phyloP scores from a whole-genome alignment of 2,329 filamentous ascomycete species.

The Didymella sp. region DNA sequence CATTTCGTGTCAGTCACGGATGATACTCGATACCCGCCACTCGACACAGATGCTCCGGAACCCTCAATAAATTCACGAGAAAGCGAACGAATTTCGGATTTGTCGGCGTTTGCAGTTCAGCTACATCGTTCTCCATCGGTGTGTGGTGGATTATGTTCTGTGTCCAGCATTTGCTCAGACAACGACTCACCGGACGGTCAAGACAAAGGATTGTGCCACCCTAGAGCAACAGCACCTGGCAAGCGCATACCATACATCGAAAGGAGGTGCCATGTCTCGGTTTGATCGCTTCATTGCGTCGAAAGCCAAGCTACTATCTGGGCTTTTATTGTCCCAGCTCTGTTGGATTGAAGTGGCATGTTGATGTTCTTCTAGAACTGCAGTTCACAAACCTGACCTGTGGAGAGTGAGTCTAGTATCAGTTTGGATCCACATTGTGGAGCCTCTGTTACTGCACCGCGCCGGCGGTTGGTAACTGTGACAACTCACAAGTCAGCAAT shows the following conservation, averaged over 20 bases:
- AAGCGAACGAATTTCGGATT: not conserved
- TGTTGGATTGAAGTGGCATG: constrained; percentile 14
- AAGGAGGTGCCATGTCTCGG: constrained; percentile 38
- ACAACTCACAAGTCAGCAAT: constrained; percentile 34
- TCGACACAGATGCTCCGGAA: not conserved
- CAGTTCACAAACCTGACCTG: constrained; percentile 15
- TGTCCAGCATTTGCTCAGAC: constrained; percentile 20
- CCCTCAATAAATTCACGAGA: not conserved
- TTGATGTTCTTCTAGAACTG: constrained; percentile 26
- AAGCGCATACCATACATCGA: constrained; percentile 19
- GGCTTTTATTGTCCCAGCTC: constrained; percentile 27
- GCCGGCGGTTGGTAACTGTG: constrained; percentile 40
- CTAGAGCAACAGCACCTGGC: constrained; percentile 18
- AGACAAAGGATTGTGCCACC: constrained; percentile 30
- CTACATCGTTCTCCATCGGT: not conserved
- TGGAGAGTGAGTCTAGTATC: constrained; percentile 18
- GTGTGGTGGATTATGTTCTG: no score
- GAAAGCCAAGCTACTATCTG: constrained; percentile 30
- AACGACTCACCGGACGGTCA: constrained; percentile 30
- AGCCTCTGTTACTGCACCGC: constrained; percentile 30
- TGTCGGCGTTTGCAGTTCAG: not conserved
- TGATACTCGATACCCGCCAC: not conserved
- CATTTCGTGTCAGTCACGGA: not conserved
- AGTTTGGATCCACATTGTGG: constrained; percentile 19
- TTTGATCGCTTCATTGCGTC: constrained; percentile 36